These are phyloP conservation scores for Paradendryphiella salina DNA, from an alignment of 2,329 filamentous ascomycete species.

Conservation along the genomic window DNA sequence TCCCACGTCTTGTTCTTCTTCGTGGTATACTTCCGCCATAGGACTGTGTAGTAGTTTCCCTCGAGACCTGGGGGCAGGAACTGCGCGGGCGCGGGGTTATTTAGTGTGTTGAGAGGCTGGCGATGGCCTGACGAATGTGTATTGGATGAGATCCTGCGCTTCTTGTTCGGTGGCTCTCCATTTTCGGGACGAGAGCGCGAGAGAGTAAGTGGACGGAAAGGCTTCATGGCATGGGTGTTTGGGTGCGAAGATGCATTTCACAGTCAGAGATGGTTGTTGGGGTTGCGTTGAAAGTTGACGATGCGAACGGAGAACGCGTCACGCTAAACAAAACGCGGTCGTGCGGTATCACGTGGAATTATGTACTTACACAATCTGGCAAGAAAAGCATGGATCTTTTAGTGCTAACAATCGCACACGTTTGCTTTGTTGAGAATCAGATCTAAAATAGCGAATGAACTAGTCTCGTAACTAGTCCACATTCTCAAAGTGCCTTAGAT, in stretches of 20 bases:
- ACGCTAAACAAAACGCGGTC: slow-evolving; percentile 16
- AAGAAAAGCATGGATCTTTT: background rate
- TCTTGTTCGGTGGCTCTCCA: slow-evolving; percentile 48
- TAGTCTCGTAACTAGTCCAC: background rate
- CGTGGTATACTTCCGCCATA: slow-evolving; percentile 66
- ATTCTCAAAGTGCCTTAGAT: background rate
- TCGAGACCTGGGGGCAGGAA: slow-evolving; percentile 29
- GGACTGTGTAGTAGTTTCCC: slow-evolving; percentile 50
- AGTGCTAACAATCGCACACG: background rate
- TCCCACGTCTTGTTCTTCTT: slow-evolving; percentile 82
- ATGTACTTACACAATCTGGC: background rate
- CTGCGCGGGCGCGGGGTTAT: slow-evolving; percentile 25
- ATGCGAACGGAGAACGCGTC: slow-evolving; percentile 6
- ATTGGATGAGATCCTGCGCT: slow-evolving; percentile 46
- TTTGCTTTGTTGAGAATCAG: background rate
- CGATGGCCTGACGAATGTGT: slow-evolving; percentile 30
- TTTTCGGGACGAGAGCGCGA: slow-evolving; percentile 26
- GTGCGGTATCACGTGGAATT: slow-evolving; percentile 17
- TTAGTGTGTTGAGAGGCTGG: slow-evolving; percentile 38
- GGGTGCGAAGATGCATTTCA: background rate
- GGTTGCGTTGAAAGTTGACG: background rate
- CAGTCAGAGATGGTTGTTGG: background rate
- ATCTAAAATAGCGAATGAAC: background rate
- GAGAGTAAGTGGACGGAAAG: slow-evolving; percentile 43
- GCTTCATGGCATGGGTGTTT: slow-evolving; percentile 33